Evolutionary conservation across 352 stramenopile genomes (phyloP).

Genomic region (Phytophthora rubi): DNA sequence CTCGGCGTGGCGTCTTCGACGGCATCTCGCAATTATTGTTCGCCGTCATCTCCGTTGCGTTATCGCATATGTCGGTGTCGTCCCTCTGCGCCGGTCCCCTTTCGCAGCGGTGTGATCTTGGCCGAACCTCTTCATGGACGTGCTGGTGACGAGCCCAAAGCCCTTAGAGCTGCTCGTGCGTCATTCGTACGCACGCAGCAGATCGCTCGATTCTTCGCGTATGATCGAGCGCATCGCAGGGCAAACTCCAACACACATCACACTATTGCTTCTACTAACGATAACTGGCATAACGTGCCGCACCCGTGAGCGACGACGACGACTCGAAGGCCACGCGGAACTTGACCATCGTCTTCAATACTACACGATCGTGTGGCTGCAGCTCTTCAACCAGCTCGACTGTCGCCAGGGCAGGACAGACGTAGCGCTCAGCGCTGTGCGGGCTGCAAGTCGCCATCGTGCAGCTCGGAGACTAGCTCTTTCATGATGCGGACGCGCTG

Average conservation of each 20-base stretch:
- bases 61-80: conserved; percentile 91
- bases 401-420: no score
- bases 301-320: conserved; percentile 53
- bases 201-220: conserved; percentile 86
- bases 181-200: conserved; percentile 84
- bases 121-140: conserved; percentile 98
- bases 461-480: conserved; percentile 83
- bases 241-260: conserved; percentile 91
- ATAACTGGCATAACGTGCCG: conserved; percentile 47
- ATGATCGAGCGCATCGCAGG: conserved; percentile 95
- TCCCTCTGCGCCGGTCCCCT: conserved; percentile 60
- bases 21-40: conserved; percentile 97
- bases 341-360: conserved; percentile 96
- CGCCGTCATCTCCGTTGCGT: conserved; percentile 94
- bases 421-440: conserved; percentile 62
- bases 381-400: conserved; percentile 76
- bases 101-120: conserved; percentile 95
- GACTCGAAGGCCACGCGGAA: conserved; percentile 68
- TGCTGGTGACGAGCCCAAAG: conserved; percentile 89
- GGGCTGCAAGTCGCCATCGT: conserved; percentile 94
- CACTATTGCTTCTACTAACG: conserved; percentile 81
- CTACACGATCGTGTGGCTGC: conserved; percentile 93
- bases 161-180: conserved; percentile 79
- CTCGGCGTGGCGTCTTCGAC: conserved; percentile 95
- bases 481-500: conserved; percentile 49